These are phyloP conservation scores for Russula sp. DNA, from an alignment of 768 basidiomycete species.

Conservation along the genomic window DNA sequence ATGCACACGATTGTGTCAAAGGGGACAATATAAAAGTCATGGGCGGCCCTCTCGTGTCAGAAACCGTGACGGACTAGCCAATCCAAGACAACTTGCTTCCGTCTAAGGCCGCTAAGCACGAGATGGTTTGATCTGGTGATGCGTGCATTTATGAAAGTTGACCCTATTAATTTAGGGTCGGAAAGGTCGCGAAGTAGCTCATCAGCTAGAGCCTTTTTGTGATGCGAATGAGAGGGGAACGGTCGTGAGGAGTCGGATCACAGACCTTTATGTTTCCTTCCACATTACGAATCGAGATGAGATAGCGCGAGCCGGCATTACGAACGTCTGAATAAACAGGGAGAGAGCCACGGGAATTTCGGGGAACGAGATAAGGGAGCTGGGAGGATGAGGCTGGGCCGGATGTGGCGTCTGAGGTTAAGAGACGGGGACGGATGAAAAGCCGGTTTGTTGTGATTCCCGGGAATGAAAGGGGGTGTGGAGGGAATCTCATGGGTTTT, in stretches of 20 bases:
- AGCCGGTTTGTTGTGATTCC: constrained; percentile 2
- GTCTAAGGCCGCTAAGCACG: constrained; percentile 58
- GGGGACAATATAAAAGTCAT: constrained; percentile 22
- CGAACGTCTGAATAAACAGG: constrained; percentile 76
- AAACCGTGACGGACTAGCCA: constrained; percentile 70
- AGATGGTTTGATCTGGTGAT: constrained; percentile 52
- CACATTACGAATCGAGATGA: constrained; percentile 62
- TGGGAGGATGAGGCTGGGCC: constrained; percentile 5
- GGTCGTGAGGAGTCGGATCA: constrained; percentile 26
- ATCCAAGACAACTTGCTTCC: constrained; percentile 57
- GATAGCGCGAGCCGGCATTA: constrained; percentile 58
- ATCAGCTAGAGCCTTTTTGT: constrained; percentile 52
- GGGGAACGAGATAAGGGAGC: constrained; percentile 54
- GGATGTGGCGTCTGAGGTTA: constrained; percentile 17
- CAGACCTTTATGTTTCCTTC: constrained; percentile 60
- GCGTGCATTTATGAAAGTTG: constrained; percentile 48
- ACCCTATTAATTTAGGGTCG: constrained; percentile 44
- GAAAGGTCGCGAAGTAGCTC: constrained; percentile 57
- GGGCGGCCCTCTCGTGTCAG: constrained; percentile 36
- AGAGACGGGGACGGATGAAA: constrained; percentile 11
- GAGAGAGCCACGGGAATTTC: constrained; percentile 63
- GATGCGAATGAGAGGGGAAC: constrained; percentile 12
- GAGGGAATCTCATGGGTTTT: constrained; percentile 12
- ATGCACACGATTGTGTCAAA: constrained; percentile 21
- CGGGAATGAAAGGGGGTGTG: constrained; percentile 3